phyloP scores from a whole-genome alignment of 108 stramenopile genomes.

The Cyclostephanos tholiformis region DNA sequence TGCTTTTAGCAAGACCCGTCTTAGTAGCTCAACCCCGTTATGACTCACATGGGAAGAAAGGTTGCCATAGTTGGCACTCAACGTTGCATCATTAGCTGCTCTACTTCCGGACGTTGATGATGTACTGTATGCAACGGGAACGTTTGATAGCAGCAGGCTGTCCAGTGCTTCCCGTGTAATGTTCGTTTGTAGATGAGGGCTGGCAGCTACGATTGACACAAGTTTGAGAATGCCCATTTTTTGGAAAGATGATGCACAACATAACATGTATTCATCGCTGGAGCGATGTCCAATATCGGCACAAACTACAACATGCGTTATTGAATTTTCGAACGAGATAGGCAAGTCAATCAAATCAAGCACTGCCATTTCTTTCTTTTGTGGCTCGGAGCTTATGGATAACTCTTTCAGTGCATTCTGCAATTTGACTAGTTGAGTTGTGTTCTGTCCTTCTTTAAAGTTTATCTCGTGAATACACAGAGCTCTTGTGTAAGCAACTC shows the following conservation, averaged over 20 bases:
- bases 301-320: slow-evolving; percentile 30
- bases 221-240: slow-evolving; percentile 44
- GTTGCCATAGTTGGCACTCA: slow-evolving; percentile 23
- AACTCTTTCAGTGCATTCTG: slow-evolving; percentile 14
- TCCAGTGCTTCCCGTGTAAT: slow-evolving; percentile 39
- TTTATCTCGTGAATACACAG: slow-evolving; percentile 39
- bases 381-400: not conserved
- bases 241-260: slow-evolving; percentile 28
- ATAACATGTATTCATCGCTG: slow-evolving; percentile 39
- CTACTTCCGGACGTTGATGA: not conserved
- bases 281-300: slow-evolving; percentile 35
- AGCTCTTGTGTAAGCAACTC: slow-evolving; percentile 31
- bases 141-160: slow-evolving; percentile 30
- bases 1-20: slow-evolving; percentile 16
- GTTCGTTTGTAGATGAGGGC: slow-evolving; percentile 27
- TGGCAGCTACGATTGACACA: slow-evolving; percentile 25
- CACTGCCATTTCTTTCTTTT: not conserved
- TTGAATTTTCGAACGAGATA: slow-evolving; percentile 17
- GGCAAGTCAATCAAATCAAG: slow-evolving; percentile 13
- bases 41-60: slow-evolving; percentile 29
- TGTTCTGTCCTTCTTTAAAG: slow-evolving; percentile 30
- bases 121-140: slow-evolving; percentile 36
- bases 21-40: slow-evolving; percentile 36
- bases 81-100: slow-evolving; percentile 1
- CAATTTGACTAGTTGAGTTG: slow-evolving; percentile 19